These are phyloP conservation scores for Curvularia sp. DNA, from an alignment of 2,329 filamentous ascomycete species.

Conservation along the genomic window DNA sequence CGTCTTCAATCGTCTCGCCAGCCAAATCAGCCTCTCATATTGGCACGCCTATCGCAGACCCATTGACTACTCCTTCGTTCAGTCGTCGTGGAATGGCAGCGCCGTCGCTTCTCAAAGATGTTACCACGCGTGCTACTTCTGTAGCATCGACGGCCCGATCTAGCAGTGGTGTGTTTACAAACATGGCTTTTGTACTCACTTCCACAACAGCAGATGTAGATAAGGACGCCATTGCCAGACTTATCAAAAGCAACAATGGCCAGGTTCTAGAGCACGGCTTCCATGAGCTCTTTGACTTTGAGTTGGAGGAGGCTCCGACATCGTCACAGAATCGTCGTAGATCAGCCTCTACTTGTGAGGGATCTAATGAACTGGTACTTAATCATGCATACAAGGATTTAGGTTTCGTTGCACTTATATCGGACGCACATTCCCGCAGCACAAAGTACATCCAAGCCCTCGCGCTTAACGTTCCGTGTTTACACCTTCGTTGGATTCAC, in stretches of 20 bases:
- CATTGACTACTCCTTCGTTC: constrained; percentile 58
- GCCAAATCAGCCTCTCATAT: constrained; percentile 30
- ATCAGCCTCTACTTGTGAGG: constrained; percentile 24
- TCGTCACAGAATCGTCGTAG: constrained; percentile 27
- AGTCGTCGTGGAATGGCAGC: constrained; percentile 51
- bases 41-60: constrained; percentile 43
- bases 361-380: constrained; percentile 59
- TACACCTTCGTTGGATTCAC: constrained; percentile 81
- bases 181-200: constrained; percentile 89
- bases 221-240: constrained; percentile 64
- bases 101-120: constrained; percentile 38
- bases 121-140: constrained; percentile 37
- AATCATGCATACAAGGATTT: constrained; percentile 61
- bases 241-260: constrained; percentile 76
- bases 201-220: constrained; percentile 64
- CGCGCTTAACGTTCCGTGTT: constrained; percentile 84
- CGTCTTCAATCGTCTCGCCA: constrained; percentile 28
- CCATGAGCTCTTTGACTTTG: constrained; percentile 75
- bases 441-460: constrained; percentile 95
- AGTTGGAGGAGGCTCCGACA: constrained; percentile 27
- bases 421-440: constrained; percentile 84
- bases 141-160: constrained; percentile 37
- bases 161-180: constrained; percentile 67
- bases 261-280: constrained; percentile 77
- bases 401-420: constrained; percentile 85